Base-by-base conservation (phyloP, 1,284 basidiomycete species). In the Erythrobasidium hasegawianum region DNA sequence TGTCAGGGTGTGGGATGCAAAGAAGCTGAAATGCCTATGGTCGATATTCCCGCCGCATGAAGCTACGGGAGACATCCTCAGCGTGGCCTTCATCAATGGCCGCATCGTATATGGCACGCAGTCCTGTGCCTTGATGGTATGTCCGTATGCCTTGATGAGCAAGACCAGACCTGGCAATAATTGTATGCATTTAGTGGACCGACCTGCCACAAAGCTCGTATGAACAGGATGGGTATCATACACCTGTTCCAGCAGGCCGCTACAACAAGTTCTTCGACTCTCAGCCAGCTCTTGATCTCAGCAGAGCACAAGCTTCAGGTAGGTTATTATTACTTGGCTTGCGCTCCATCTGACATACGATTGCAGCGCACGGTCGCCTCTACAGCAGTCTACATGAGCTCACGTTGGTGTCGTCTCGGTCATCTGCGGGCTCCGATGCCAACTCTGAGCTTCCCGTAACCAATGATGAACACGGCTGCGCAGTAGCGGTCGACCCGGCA, bases 51-150 rank as follows among this genome's bases (percentile, higher is more conserved):
- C 94, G 0, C 89, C 91, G 73, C 82, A 88, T 62, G 90, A 94
- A 72, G 87, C 85, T 2, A 86, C 92, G 1, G 94, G 94, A 41
- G 95, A 97, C 76, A 84, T 97, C 59, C 94, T 92, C 79, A 90
- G 88, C 41, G 81, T 97, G 1, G 84, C 85, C 0, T 97, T 90
- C 88, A 86, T 86, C 22, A 27, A 57, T 22, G 29, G 54, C 11
- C 38, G 52, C 20, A 41, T 56, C 24, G 58, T 53, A 2, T 58
- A 66, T 39, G 66, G 62, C n/a, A 45, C 43, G 8, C 62, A 65
- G 27, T 60, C 57, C 14, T 69, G 53, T 41, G 68, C 26, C 90
- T 90, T 74, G 90, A 96, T 77, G 89, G 92, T 75, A 92, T 90
- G 0, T 89, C n/a, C n/a, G n/a, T n/a, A n/a, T n/a, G 87, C 88